Evolutionary conservation across 2,329 filamentous ascomycete genomes (phyloP).

Genomic region (Trichoderma oligosporum): DNA sequence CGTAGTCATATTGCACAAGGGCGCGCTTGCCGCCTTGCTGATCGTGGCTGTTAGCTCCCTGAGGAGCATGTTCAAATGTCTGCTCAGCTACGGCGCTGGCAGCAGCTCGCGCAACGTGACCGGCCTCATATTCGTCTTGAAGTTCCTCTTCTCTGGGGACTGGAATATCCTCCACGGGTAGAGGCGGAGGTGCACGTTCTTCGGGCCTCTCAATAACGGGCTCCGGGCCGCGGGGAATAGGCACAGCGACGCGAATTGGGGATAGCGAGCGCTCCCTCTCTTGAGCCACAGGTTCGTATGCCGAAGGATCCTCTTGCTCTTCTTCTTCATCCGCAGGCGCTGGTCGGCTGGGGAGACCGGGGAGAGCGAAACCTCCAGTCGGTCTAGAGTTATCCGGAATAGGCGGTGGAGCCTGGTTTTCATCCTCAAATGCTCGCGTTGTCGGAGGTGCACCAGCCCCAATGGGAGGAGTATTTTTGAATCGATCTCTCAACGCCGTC

Average conservation of each 20-base stretch:
- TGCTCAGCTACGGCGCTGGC: conserved; percentile 52
- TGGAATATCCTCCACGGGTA: conserved; percentile 63
- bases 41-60: conserved; percentile 28
- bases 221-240: conserved; percentile 64
- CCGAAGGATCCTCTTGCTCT: conserved; percentile 54
- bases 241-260: conserved; percentile 81
- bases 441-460: conserved; percentile 45
- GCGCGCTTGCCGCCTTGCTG: conserved; percentile 63
- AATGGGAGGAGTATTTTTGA: conserved; percentile 73
- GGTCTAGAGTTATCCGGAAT: conserved; percentile 63
- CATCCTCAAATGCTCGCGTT: conserved; percentile 36
- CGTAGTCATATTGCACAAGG: conserved; percentile 88
- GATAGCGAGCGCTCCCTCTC: conserved; percentile 56
- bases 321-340: conserved; percentile 54
- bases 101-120: conserved; percentile 57
- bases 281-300: conserved; percentile 31
- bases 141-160: conserved; percentile 63
- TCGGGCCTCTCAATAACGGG: conserved; percentile 49
- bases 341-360: conserved; percentile 65
- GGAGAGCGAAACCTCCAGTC: conserved; percentile 71
- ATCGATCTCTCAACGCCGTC: conserved; percentile 73
- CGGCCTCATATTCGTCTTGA: conserved; percentile 58
- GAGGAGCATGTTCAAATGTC: conserved; percentile 30
- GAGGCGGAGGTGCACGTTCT: conserved; percentile 50
- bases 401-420: conserved; percentile 49